These are phyloP conservation scores for Phallus indusiatus DNA, from an alignment of 768 basidiomycete genomes.

Conservation along the genomic window DNA sequence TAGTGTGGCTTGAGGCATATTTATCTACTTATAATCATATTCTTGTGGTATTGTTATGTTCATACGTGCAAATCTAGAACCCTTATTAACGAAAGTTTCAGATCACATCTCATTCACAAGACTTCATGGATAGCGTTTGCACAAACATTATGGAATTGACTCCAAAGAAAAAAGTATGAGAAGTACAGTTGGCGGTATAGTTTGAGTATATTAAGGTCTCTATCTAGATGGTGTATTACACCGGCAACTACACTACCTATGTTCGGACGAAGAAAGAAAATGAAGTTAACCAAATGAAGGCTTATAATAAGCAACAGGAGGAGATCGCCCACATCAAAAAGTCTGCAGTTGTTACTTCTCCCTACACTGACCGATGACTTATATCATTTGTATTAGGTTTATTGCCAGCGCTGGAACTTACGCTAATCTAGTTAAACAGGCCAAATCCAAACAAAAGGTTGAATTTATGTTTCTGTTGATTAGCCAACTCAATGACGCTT, in stretches of 20 bases:
- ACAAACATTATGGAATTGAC: slow-evolving; percentile 98
- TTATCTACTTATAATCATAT: slow-evolving; percentile 98
- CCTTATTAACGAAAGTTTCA: neutral
- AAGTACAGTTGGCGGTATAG: neutral
- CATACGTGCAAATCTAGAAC: neutral
- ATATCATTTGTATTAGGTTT: slow-evolving; percentile 44
- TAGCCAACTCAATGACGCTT: neutral
- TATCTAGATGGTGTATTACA: slow-evolving; percentile 68
- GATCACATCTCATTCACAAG: slow-evolving; percentile 96
- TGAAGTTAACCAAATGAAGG: slow-evolving; percentile 99
- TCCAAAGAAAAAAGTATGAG: slow-evolving; percentile 65
- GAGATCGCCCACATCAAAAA: slow-evolving; percentile 98
- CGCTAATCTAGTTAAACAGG: slow-evolving; percentile 96
- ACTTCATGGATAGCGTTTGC: slow-evolving; percentile 97
- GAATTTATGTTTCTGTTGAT: neutral
- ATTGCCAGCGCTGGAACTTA: slow-evolving; percentile 99
- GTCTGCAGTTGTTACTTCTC: slow-evolving; percentile 33
- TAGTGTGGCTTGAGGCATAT: slow-evolving; percentile 98
- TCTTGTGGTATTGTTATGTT: slow-evolving; percentile 43
- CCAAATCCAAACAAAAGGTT: slow-evolving; percentile 94
- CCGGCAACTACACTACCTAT: slow-evolving; percentile 95
- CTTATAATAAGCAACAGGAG: slow-evolving; percentile 96
- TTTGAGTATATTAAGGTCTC: neutral
- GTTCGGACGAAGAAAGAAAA: slow-evolving; percentile 95
- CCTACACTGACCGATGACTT: slow-evolving; percentile 5